Evolutionary conservation across 2,329 filamentous ascomycete species (phyloP), one percentile per base, ranked within the genome.

Genomic region (Trichoderma atrobrunneum): DNA sequence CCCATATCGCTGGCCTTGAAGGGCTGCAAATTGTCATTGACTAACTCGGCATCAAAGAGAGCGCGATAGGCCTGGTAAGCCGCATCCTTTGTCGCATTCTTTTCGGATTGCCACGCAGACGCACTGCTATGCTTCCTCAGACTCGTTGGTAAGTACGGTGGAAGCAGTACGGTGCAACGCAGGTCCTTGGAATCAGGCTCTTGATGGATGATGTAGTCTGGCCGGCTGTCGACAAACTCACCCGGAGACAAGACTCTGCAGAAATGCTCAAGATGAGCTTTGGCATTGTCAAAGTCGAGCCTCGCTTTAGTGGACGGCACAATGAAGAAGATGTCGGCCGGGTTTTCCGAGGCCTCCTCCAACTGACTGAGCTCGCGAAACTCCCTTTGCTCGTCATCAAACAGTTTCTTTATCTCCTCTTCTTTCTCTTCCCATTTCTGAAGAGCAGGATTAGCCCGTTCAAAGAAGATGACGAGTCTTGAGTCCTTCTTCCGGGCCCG

Each of bases 21-120:
- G 10, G 95, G 95, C 54, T 97, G 84, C 0, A 98, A 81, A 76
- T 97, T 86, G 16, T 97, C 88, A 73, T 93, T 94, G 1, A 98
- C 81, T 6, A 98, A 83, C 0, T 92, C 91, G 30, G 88, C 91
- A 8, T 87, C 76, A 78, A 95, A 90, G 0, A 98, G 84, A 6
- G 85, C 85, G 26, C 88, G 81, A 77, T 95, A 97, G 1, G 94
- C 93, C 77, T 93, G 88, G 73, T 97, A 96, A 0, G 93, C 92
- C 1, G 92, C 93, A 80, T 98, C 95, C 77, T 92, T 93, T 75
- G 85, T 90, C 0, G 94, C 94, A 75, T 89, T 90, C 72, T 85
- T 88, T 77, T 96, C 91, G 0, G 90, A 92, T 12, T 75, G 80
- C 94, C 94, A 98, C n/a, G 79, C 62, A 0, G 56, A 71, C 12